Evolutionary conservation across 306 rosid genomes (phyloP).

Genomic region (Abrus precatorius): DNA sequence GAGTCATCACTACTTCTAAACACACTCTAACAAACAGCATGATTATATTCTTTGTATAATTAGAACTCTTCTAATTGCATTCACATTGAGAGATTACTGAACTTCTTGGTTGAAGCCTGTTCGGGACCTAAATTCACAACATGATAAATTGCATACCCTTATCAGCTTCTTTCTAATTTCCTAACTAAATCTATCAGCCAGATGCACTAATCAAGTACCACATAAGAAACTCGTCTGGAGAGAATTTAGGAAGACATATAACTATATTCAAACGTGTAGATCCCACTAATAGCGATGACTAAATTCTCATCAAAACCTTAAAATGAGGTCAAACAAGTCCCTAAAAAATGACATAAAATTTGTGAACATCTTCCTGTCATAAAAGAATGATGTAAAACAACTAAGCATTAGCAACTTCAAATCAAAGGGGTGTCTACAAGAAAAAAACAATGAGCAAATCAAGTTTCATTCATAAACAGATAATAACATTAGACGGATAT

Average conservation of each 20-base stretch:
- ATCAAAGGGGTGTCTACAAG: conserved; percentile 6
- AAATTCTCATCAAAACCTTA: conserved; percentile 20
- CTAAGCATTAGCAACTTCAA: conserved; percentile 33
- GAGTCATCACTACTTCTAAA: neutral
- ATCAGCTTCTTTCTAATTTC: conserved; percentile 20
- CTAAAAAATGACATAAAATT: neutral
- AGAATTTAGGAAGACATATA: conserved; percentile 26
- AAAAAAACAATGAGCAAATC: neutral
- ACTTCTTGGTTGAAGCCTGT: neutral
- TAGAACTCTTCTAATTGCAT: conserved; percentile 1
- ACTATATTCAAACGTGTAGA: conserved; percentile 7
- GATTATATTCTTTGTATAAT: conserved; percentile 13
- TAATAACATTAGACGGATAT: conserved; percentile 32
- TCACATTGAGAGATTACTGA: neutral
- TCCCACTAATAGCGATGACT: neutral
- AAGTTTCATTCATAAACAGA: conserved; percentile 35
- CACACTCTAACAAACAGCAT: conserved; percentile 38
- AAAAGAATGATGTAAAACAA: neutral
- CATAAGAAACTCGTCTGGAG: neutral
- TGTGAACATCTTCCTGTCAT: conserved; percentile 8
- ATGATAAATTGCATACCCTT: conserved; percentile 27
- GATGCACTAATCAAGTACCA: conserved; percentile 12
- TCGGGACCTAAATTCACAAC: conserved; percentile 38
- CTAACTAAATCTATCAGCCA: conserved; percentile 6
- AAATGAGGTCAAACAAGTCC: conserved; percentile 9